Evolutionary conservation across 306 rosid species (phyloP), one percentile per base, ranked within the genome.

Genomic region (Vachellia collinsii): DNA sequence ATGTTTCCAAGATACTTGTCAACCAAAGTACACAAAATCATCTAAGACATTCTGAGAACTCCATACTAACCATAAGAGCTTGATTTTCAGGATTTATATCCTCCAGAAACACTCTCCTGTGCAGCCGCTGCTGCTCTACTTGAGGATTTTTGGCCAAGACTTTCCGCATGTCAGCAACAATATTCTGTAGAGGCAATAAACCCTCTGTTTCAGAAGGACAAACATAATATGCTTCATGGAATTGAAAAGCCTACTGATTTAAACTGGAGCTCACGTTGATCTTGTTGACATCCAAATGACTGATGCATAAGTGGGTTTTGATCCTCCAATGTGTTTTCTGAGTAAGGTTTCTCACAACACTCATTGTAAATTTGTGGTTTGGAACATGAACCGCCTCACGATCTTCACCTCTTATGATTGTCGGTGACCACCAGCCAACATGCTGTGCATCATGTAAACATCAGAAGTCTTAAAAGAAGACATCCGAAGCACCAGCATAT

Each of bases 381-480:
- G 98, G 98, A 82, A 94, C 90, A 88, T 94, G 97, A 81, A 94
- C 90, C 51, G 98, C 98, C 89, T 94, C 98, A 81, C 98, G 94
- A 78, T 92, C 97, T 90, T 94, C 98, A 75, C 98, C 98, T 88
- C 98, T 89, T 29, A 94, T 81, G 76, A 94, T 63, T 63, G 69
- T 63, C 13, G 69, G 69, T 7, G 69, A 63, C 69, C 69, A 63
- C 69, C 69, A 63, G 43, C 69, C 69, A 29, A 63, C 69, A 63
- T 36, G 69, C 69, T 63, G 69, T 22, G 9, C 17, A 63, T 38
- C 42, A 34, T 22, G 7, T 9, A 29, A 63, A 34, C 42, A 63
- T 63, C 20, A 63, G 8, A 1, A 13, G 69, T 17, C 41, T 63
- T 14, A 29, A 34, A 63, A 63, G 69, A 63, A 11, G 69, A 43